These are phyloP conservation scores for Microcyclospora pomicola DNA, from an alignment of 2,329 filamentous ascomycete genomes.

Conservation along the genomic window DNA sequence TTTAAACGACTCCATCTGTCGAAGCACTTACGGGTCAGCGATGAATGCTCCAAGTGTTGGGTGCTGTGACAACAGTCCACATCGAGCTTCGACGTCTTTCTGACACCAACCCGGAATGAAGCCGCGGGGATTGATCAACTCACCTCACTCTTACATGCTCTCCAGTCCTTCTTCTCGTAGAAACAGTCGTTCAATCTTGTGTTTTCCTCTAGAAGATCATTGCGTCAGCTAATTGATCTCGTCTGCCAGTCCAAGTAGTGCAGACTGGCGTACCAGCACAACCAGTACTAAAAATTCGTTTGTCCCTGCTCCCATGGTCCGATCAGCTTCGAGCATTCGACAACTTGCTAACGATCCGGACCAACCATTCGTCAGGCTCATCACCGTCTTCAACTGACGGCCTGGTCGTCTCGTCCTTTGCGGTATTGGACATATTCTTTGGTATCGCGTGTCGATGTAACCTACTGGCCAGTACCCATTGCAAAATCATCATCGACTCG, in stretches of 20 bases:
- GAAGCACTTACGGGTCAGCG: neutral
- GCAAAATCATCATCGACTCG: neutral
- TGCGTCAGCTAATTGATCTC: conserved; percentile 1
- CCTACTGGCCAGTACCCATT: neutral
- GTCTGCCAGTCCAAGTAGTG: neutral
- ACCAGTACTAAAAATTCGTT: conserved; percentile 92
- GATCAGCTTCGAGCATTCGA: conserved; percentile 5
- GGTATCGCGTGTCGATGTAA: neutral
- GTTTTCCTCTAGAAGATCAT: conserved; percentile 57
- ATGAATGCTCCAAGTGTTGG: too few species aligned
- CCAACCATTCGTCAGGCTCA: conserved; percentile 90
- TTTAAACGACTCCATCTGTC: conserved; percentile 71
- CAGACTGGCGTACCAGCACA: conserved; percentile 54
- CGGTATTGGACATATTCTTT: conserved; percentile 17
- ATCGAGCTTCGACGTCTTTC: too few species aligned
- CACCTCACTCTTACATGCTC: conserved; percentile 76
- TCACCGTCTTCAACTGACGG: conserved; percentile 48
- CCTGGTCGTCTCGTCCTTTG: conserved; percentile 12
- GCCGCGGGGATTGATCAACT: conserved; percentile 23
- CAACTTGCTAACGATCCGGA: too few species aligned
- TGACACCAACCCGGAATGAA: too few species aligned
- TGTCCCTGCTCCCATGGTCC: conserved; percentile 53
- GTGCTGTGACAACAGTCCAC: too few species aligned
- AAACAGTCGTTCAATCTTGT: conserved; percentile 87
- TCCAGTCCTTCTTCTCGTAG: conserved; percentile 92